Evolutionary conservation across 2,329 filamentous ascomycete genomes (phyloP).

Genomic region (Paecilomyces fulvus): DNA sequence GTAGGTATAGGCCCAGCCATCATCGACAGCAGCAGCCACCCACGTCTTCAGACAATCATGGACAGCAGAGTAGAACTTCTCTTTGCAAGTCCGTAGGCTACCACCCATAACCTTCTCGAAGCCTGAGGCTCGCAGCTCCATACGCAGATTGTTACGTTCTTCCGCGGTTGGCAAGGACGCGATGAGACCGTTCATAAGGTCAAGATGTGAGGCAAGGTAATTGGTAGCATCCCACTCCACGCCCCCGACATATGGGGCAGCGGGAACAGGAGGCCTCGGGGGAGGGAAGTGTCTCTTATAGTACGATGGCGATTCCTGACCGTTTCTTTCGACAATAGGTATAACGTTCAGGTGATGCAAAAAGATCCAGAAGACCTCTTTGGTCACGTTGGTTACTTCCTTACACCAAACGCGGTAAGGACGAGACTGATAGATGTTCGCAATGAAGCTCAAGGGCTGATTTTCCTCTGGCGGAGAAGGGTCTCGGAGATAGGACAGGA

Average conservation of each 20-base stretch:
- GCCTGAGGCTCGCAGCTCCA: slow-evolving; percentile 69
- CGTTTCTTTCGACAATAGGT: slow-evolving; percentile 36
- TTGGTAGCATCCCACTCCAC: slow-evolving; percentile 99
- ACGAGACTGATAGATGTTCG: slow-evolving; percentile 77
- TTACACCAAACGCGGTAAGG: slow-evolving; percentile 93
- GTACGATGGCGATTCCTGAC: slow-evolving; percentile 16
- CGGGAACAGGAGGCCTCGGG: slow-evolving; percentile 80
- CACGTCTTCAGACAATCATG: slow-evolving; percentile 84
- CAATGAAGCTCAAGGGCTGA: slow-evolving; percentile 73
- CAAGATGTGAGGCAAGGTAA: slow-evolving; percentile 85
- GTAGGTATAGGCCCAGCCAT: slow-evolving; percentile 76
- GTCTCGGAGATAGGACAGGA: slow-evolving; percentile 73
- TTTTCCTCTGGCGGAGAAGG: slow-evolving; percentile 66
- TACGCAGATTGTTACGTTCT: slow-evolving; percentile 71
- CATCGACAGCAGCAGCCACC: slow-evolving; percentile 78
- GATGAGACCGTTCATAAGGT: slow-evolving; percentile 83
- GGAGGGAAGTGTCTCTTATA: slow-evolving; percentile 66
- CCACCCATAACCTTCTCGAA: slow-evolving; percentile 86
- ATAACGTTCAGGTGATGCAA: slow-evolving; percentile 88
- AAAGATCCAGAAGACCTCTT: slow-evolving; percentile 99
- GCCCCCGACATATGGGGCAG: slow-evolving; percentile 90
- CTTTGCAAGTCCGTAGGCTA: slow-evolving; percentile 83
- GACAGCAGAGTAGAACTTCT: slow-evolving; percentile 91
- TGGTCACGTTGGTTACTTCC: slow-evolving; percentile 84
- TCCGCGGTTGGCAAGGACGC: slow-evolving; percentile 63